A percentile compares a stretch with the other conserved stretches of the same genome.
phyloP scores from a whole-genome alignment of 768 basidiomycete genomes.

The Leccinum boreale region DNA sequence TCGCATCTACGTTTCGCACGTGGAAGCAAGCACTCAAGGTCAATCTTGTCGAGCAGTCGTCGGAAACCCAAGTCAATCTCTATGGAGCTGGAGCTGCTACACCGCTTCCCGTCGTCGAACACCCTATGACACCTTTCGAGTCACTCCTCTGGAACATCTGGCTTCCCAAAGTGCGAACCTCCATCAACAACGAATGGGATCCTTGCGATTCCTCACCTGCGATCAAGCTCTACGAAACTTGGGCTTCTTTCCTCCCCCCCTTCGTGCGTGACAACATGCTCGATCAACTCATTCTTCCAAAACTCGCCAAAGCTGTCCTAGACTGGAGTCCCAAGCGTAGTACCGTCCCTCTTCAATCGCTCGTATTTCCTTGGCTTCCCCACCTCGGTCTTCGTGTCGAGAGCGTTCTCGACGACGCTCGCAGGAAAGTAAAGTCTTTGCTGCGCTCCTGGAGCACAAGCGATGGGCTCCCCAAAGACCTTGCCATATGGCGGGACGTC shows the following conservation, averaged over 20 bases:
- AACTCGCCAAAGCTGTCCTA: slow-evolving; percentile 77
- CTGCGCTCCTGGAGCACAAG: slow-evolving; percentile 71
- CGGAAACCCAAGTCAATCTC: slow-evolving; percentile 48
- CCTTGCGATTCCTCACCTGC: slow-evolving; percentile 70
- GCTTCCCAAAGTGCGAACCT: slow-evolving; percentile 91
- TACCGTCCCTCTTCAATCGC: slow-evolving; percentile 60
- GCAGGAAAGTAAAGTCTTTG: slow-evolving; percentile 77
- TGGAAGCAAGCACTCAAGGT: slow-evolving; percentile 73
- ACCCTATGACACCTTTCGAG: slow-evolving; percentile 92
- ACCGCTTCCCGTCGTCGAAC: slow-evolving; percentile 38
- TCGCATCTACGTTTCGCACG: slow-evolving; percentile 60
- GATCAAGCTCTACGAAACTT: slow-evolving; percentile 81
- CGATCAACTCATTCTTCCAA: slow-evolving; percentile 93
- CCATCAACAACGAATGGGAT: slow-evolving; percentile 94
- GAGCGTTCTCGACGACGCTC: slow-evolving; percentile 81
- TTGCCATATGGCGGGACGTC: slow-evolving; percentile 81
- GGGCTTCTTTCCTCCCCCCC: slow-evolving; percentile 82
- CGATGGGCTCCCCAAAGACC: slow-evolving; percentile 73
- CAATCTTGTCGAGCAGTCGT: slow-evolving; percentile 41
- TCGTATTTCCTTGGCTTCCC: slow-evolving; percentile 97
- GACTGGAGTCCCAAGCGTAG: slow-evolving; percentile 75
- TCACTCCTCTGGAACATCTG: slow-evolving; percentile 92
- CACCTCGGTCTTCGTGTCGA: slow-evolving; percentile 82
- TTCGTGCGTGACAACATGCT: slow-evolving; percentile 95
- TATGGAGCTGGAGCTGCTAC: slow-evolving; percentile 47